phyloP scores from a whole-genome alignment of 2,329 filamentous ascomycete genomes.

The Neoscytalidium dimidiatum region DNA sequence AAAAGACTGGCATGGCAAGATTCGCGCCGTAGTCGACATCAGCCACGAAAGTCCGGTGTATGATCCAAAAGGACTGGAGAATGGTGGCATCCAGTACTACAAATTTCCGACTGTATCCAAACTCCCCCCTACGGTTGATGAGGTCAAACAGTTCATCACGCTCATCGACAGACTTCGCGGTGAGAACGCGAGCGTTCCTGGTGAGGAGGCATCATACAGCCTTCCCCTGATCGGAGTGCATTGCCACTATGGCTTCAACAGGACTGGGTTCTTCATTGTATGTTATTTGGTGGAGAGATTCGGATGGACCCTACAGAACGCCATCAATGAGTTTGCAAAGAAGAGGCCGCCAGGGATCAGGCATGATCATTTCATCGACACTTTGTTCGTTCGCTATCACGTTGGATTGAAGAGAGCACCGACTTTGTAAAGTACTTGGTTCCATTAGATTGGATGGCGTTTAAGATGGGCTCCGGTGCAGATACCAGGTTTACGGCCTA shows the following conservation, averaged over 20 bases:
- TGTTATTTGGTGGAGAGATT: conserved; percentile 86
- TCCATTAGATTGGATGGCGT: conserved; percentile 1
- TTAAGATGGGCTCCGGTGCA: not conserved
- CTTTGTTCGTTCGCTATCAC: conserved; percentile 74
- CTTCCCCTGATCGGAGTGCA: conserved; percentile 71
- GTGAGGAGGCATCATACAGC: conserved; percentile 43
- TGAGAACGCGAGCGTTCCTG: conserved; percentile 19
- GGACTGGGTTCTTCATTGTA: conserved; percentile 87
- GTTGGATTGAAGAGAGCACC: conserved; percentile 22
- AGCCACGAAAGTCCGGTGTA: conserved; percentile 90
- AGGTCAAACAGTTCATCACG: conserved; percentile 61
- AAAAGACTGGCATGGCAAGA: conserved; percentile 63
- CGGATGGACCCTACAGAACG: conserved; percentile 70
- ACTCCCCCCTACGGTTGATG: conserved; percentile 70
- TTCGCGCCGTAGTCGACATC: conserved; percentile 84
- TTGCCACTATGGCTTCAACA: conserved; percentile 95
- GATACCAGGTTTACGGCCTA: conserved; percentile 11
- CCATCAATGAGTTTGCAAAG: conserved; percentile 74
- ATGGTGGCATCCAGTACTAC: conserved; percentile 55
- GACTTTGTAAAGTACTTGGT: conserved; percentile 20
- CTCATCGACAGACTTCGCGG: conserved; percentile 53
- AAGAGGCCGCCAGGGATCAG: conserved; percentile 80
- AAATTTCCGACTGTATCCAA: conserved; percentile 94
- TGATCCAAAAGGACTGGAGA: conserved; percentile 61
- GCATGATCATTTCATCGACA: conserved; percentile 86